Percentiles rank a stretch among this genome's conserved stretches.
Evolutionary conservation across 495 filamentous ascomycete genomes (phyloP).

Genomic region (Barbatosphaeria neglecta): DNA sequence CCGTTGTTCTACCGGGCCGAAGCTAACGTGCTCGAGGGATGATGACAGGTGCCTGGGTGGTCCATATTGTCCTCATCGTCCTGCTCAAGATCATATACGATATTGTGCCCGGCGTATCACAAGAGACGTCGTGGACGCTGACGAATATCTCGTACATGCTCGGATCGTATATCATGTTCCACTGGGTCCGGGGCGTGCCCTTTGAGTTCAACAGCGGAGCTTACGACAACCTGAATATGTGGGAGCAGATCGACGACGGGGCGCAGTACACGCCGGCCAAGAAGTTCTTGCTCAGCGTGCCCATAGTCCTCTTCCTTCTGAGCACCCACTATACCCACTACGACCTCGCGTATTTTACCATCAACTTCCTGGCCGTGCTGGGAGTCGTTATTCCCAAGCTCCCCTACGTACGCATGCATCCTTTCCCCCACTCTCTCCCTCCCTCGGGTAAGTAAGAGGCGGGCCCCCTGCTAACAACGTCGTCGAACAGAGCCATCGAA

Average conservation of each 20-base stretch:
- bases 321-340: constrained; percentile 99
- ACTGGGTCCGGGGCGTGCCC: constrained; percentile 93
- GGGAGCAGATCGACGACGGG: constrained; percentile 99
- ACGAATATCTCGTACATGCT: constrained; percentile 99
- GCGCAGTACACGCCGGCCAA: constrained; percentile 97
- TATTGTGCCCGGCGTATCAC: constrained; percentile 85
- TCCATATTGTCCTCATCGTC: constrained; percentile 85
- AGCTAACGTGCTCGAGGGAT: no score
- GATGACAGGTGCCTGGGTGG: constrained; percentile 96
- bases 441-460: background rate
- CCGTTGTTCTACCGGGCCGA: background rate
- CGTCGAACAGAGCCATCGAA: constrained; percentile 51
- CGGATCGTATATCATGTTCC: constrained; percentile 98
- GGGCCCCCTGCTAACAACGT: constrained; percentile 5
- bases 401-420: constrained; percentile 59
- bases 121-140: constrained; percentile 96
- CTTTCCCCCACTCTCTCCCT: constrained; percentile 3
- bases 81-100: constrained; percentile 90
- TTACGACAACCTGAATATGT: constrained; percentile 99
- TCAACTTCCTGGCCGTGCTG: constrained; percentile 87
- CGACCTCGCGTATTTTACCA: constrained; percentile 87
- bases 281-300: constrained; percentile 92
- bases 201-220: constrained; percentile 99
- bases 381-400: constrained; percentile 92
- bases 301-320: constrained; percentile 84